Evolutionary conservation across 768 basidiomycete species (phyloP), one percentile per base, ranked within the genome.

Genomic region (Peribolospora kevripleyi): DNA sequence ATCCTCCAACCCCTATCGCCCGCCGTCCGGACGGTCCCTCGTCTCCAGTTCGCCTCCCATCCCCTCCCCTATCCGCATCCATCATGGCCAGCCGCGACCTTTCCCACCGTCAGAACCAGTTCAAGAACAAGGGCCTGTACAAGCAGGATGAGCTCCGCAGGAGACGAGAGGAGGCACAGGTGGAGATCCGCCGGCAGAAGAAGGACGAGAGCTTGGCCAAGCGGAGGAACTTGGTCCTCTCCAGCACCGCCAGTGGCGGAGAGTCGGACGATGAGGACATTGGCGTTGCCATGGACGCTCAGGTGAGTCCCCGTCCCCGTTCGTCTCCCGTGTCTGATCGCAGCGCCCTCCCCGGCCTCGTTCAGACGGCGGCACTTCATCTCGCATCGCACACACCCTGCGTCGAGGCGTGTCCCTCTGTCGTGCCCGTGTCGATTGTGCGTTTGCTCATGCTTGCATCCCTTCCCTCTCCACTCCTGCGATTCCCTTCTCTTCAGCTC

Each of bases 181-280:
- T 98, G 55, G 93, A 97, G 75, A 95, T 98, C 74, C 77, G 93
- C 66, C 77, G 87, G 66, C 86, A 91, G 72, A 97, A 97, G 72
- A 76, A 93, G 62, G 93, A 98, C 68, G 93, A 98, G 70, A 90
- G 88, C 68, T 90, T 97, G 59, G 84, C 90, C 57, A 98, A 98
- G 74, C 77, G 93, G 68, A 75, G 93, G 59, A 95, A 95, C 69
- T 56, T 64, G 13, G 53, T 48, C 47, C 25, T 57, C 91, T 66
- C 74, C 87, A 55, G 79, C 86, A 25, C 1, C 42, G 74, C 77
- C 38, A 69, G 76, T 50, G 72, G 74, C 55, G 73, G 70, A 57
- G 91, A 95, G 66, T 93, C 88, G 53, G 91, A 95, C 76, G 91
- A 95, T 59, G 88, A 91, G 66, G 74, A 78, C 63, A 62, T 59